These are phyloP conservation scores for Pseudogymnoascus sp. DNA, from an alignment of 2,329 filamentous ascomycete species.

Conservation along the genomic window DNA sequence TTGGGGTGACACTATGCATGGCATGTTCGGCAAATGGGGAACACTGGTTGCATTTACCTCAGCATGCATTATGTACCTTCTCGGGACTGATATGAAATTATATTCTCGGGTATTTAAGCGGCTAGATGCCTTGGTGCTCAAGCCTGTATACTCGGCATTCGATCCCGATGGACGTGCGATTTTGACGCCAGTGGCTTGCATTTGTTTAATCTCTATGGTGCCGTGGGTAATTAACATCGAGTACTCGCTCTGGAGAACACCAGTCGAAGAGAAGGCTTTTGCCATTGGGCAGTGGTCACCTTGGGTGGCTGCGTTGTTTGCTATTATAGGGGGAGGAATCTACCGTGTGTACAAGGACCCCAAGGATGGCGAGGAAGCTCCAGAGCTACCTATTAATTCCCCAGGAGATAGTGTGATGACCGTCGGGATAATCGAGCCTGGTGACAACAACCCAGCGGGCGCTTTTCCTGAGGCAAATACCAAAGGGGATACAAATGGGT, in stretches of 20 bases:
- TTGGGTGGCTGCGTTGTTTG: background rate
- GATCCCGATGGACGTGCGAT: background rate
- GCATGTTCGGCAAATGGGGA: background rate
- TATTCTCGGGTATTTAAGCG: background rate
- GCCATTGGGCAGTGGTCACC: background rate
- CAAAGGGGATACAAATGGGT: background rate
- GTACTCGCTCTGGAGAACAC: background rate
- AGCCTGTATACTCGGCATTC: background rate
- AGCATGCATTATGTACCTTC: background rate
- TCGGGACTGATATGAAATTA: background rate
- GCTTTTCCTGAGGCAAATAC: background rate
- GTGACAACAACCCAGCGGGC: background rate
- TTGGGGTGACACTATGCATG: background rate
- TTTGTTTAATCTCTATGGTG: background rate
- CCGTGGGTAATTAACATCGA: background rate
- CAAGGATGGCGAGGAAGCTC: background rate
- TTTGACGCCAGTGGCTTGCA: background rate
- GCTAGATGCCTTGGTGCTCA: background rate
- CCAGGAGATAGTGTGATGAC: background rate
- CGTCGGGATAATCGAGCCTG: background rate
- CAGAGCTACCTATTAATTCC: background rate
- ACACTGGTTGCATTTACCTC: background rate
- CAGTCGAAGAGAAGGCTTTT: background rate
- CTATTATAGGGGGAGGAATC: background rate
- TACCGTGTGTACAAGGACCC: background rate